Percentiles rank a stretch among this genome's conserved stretches.
phyloP scores from a whole-genome alignment of 106 monocot species.

The Hemerocallis citrina region DNA sequence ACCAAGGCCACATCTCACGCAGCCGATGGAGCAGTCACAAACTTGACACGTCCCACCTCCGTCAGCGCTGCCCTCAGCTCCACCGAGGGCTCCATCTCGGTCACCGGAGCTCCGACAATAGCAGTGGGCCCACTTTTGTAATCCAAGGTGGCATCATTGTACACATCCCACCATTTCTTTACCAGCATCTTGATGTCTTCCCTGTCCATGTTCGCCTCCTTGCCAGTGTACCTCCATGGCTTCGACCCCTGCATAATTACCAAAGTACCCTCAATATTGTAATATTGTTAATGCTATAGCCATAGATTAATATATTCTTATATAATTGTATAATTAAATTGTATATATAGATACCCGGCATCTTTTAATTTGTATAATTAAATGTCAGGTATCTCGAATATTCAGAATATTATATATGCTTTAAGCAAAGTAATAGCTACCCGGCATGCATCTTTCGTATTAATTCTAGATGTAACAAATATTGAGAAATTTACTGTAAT shows the following conservation, averaged over 20 bases:
- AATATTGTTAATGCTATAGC: too few relatives aligned
- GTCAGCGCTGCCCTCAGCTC: constrained; percentile 3
- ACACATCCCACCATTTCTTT: constrained; percentile 54
- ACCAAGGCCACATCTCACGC: constrained; percentile 10
- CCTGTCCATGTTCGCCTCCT: constrained; percentile 60
- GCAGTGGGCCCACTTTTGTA: constrained; percentile 22
- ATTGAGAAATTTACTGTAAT: neutral
- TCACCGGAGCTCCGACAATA: constrained; percentile 48
- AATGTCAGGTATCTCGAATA: too few relatives aligned
- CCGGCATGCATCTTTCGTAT: too few relatives aligned
- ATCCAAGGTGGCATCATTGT: constrained; percentile 44
- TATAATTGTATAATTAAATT: too few relatives aligned
- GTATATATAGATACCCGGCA: too few relatives aligned
- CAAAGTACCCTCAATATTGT: constrained; percentile 81
- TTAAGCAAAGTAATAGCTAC: too few relatives aligned
- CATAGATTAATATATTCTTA: too few relatives aligned
- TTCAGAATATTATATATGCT: too few relatives aligned
- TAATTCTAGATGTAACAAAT: too few relatives aligned
- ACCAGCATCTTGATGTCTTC: constrained; percentile 72
- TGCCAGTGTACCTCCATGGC: constrained; percentile 62
- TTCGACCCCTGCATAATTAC: constrained; percentile 52
- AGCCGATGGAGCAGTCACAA: constrained; percentile 1
- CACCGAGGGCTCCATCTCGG: neutral
- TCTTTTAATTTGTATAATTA: too few relatives aligned
- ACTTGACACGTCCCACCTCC: neutral